phyloP scores from a whole-genome alignment of 192 early-diverging fungal genomes.

The Cladochytrium replicatum region DNA sequence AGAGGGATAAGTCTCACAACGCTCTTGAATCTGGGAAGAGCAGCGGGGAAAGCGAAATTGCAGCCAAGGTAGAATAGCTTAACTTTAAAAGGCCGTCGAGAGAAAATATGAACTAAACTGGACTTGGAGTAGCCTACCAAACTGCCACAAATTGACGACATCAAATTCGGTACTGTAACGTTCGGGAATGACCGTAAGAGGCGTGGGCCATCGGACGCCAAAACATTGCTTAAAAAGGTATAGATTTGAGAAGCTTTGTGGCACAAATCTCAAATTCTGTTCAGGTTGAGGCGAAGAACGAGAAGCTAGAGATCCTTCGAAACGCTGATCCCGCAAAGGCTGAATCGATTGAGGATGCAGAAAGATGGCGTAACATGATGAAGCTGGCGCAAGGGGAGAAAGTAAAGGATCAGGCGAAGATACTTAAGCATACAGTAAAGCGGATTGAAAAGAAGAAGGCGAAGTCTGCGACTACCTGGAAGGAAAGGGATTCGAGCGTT shows the following conservation, averaged over 20 bases:
- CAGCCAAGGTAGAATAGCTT: too few relatives aligned
- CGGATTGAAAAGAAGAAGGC: constrained; percentile 70
- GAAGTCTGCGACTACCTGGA: constrained; percentile 80
- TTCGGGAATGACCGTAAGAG: neutral
- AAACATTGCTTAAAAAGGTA: neutral
- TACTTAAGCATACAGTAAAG: constrained; percentile 87
- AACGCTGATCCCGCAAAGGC: constrained; percentile 51
- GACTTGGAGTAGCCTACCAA: constrained; percentile 19
- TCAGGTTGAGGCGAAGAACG: constrained; percentile 56
- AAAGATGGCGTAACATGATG: constrained; percentile 71
- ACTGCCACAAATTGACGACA: neutral
- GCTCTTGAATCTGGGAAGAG: too few relatives aligned
- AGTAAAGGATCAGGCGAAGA: constrained; percentile 80
- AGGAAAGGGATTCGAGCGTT: constrained; percentile 58
- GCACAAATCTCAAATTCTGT: neutral
- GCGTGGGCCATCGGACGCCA: neutral
- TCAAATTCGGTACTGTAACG: neutral
- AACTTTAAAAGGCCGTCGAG: too few relatives aligned
- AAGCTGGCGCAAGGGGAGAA: constrained; percentile 80
- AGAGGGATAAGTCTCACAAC: too few relatives aligned
- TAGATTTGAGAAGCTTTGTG: neutral
- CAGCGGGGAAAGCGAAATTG: too few relatives aligned
- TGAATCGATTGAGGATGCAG: constrained; percentile 56
- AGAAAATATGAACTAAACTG: constrained; percentile 28
- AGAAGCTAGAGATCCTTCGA: constrained; percentile 66